Conservation (phyloP, 371 early-diverging fungal genomes). For the Mucor ambiguus region DNA sequence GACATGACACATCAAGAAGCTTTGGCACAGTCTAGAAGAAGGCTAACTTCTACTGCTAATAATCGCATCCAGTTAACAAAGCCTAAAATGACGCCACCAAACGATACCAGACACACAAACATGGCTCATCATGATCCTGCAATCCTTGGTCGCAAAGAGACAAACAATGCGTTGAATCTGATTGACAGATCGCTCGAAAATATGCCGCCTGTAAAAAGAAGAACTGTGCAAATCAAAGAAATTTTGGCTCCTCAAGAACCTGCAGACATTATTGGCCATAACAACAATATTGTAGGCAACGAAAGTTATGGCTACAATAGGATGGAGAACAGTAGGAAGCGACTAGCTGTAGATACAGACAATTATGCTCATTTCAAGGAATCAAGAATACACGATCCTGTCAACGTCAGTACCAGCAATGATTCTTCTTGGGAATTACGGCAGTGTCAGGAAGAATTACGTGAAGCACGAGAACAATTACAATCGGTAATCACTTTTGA, state of each 20-base stretch:
- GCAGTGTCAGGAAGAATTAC: not conserved
- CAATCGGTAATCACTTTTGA: not conserved
- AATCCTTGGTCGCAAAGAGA: not conserved
- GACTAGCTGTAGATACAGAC: not conserved
- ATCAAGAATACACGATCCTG: not conserved
- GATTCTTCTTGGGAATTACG: not conserved
- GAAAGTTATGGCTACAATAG: not conserved
- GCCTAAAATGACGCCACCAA: not conserved
- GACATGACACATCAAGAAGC: conserved; percentile 9
- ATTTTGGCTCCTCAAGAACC: not conserved
- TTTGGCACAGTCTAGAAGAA: not conserved
- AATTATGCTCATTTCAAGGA: not conserved
- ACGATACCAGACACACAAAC: not conserved
- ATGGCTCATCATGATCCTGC: not conserved
- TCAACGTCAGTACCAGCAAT: not conserved
- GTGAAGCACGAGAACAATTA: not conserved
- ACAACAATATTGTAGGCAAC: not conserved
- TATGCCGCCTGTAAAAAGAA: conserved; percentile 1
- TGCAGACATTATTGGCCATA: not conserved
- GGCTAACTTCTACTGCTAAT: not conserved
- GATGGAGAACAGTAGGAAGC: not conserved
- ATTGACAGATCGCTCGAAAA: not conserved
- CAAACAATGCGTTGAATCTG: not conserved
- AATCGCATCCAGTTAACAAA: not conserved
- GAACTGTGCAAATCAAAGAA: conserved; percentile 11